Percentiles rank a stretch among this genome's conserved stretches.
These are phyloP conservation scores for Aspergillus calidoustus DNA, from an alignment of 2,329 filamentous ascomycete species.

Conservation along the genomic window DNA sequence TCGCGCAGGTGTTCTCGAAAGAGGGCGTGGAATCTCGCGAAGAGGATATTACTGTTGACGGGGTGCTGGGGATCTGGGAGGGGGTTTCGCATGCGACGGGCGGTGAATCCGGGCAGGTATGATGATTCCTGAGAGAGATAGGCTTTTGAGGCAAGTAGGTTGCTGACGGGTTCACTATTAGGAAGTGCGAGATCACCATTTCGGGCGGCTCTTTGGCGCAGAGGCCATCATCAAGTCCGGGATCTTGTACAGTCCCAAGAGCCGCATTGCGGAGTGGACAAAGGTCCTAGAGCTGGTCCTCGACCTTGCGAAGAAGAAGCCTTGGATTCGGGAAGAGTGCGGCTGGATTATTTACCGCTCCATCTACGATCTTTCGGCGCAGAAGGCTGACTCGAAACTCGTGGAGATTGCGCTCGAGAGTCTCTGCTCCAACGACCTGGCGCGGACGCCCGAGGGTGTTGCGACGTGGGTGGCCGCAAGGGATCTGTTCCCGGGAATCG, in stretches of 20 bases:
- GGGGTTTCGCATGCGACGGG: conserved; percentile 57
- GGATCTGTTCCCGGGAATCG: conserved; percentile 66
- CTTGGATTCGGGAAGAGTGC: conserved; percentile 88
- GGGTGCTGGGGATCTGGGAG: conserved; percentile 57
- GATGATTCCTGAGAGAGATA: conserved; percentile 18
- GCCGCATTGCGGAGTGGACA: conserved; percentile 56
- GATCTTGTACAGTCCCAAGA: conserved; percentile 65
- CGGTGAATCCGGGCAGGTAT: conserved; percentile 59
- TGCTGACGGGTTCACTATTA: conserved; percentile 56
- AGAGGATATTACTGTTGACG: conserved; percentile 41
- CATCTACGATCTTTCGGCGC: conserved; percentile 58
- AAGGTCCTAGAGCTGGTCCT: conserved; percentile 74
- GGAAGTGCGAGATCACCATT: conserved; percentile 83
- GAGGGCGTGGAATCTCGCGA: conserved; percentile 35
- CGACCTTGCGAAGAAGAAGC: conserved; percentile 76
- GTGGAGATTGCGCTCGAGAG: conserved; percentile 66
- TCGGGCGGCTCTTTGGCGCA: conserved; percentile 85
- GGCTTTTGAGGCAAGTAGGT: neutral
- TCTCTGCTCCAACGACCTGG: conserved; percentile 67
- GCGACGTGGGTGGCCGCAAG: conserved; percentile 81
- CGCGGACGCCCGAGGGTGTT: conserved; percentile 84
- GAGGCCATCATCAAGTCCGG: conserved; percentile 83
- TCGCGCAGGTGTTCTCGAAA: conserved; percentile 68
- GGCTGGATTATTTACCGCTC: conserved; percentile 80
- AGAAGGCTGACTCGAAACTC: conserved; percentile 50